Percentiles rank a stretch among this genome's conserved stretches.
Evolutionary conservation across 108 stramenopile genomes (phyloP).

Genomic region (Cylindrotheca closterium): DNA sequence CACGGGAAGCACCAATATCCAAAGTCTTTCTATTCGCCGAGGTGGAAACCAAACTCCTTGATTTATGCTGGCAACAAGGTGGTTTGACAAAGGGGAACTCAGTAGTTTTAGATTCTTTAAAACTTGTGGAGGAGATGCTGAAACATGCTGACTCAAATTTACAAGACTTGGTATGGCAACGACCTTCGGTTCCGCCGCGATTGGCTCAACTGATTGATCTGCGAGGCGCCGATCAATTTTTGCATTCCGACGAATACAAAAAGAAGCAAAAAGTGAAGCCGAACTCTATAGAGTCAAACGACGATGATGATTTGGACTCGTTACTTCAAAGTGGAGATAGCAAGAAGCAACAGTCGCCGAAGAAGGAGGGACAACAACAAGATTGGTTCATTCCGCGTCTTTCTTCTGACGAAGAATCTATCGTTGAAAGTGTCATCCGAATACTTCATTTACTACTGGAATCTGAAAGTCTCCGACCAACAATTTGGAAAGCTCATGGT

Average conservation of each 20-base stretch:
- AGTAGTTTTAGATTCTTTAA: slow-evolving; percentile 54
- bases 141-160: slow-evolving; percentile 27
- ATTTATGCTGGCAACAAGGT: slow-evolving; percentile 41
- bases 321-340: slow-evolving; percentile 39
- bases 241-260: slow-evolving; percentile 16
- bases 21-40: slow-evolving; percentile 74
- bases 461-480: slow-evolving; percentile 39
- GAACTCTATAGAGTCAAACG: neutral
- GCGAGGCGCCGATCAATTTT: slow-evolving; percentile 51
- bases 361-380: neutral
- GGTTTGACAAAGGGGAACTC: slow-evolving; percentile 46
- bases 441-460: slow-evolving; percentile 57
- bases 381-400: slow-evolving; percentile 29
- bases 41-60: slow-evolving; percentile 50
- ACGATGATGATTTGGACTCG: slow-evolving; percentile 74
- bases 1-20: slow-evolving; percentile 49
- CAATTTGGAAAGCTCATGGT: slow-evolving; percentile 50
- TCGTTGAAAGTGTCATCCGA: slow-evolving; percentile 44
- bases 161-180: slow-evolving; percentile 51
- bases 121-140: slow-evolving; percentile 47
- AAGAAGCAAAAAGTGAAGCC: slow-evolving; percentile 7
- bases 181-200: slow-evolving; percentile 45
- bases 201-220: slow-evolving; percentile 74
- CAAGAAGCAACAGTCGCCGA: slow-evolving; percentile 4
- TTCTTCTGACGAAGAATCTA: slow-evolving; percentile 34